Conservation (phyloP, 2,329 filamentous ascomycete genomes). For the Colletotrichum sp. region DNA sequence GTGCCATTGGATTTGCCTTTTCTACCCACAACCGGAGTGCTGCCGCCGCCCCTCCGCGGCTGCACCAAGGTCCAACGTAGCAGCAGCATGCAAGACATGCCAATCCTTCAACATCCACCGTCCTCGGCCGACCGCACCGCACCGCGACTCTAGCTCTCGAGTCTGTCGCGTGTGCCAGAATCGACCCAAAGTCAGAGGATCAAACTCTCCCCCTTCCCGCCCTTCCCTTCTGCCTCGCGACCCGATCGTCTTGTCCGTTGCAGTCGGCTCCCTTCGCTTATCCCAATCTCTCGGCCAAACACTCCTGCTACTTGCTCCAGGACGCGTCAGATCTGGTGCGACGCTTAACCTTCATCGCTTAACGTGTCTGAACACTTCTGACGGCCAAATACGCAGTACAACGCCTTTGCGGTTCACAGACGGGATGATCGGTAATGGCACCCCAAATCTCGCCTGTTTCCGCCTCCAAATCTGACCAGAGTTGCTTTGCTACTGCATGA, state of each 20-base stretch:
- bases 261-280: neutral
- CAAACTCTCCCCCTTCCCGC: neutral
- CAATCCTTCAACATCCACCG: neutral
- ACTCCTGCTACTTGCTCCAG: neutral
- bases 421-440: neutral
- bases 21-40: neutral
- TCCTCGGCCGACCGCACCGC: neutral
- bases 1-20: neutral
- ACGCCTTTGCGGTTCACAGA: neutral
- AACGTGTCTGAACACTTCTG: neutral
- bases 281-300: neutral
- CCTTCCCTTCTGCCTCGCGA: neutral
- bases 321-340: neutral
- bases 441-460: neutral
- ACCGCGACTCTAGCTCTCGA: neutral
- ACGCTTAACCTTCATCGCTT: neutral
- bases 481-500: constrained; percentile 5
- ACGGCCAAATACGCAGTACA: neutral
- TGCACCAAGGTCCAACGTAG: neutral
- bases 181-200: neutral
- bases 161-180: neutral
- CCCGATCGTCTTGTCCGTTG: neutral
- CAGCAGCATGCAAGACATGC: constrained; percentile 2
- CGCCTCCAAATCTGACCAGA: neutral
- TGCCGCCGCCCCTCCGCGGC: neutral